These are phyloP conservation scores for Neoascochyta sp. DNA, from an alignment of 2,329 filamentous ascomycete genomes.

Conservation along the genomic window DNA sequence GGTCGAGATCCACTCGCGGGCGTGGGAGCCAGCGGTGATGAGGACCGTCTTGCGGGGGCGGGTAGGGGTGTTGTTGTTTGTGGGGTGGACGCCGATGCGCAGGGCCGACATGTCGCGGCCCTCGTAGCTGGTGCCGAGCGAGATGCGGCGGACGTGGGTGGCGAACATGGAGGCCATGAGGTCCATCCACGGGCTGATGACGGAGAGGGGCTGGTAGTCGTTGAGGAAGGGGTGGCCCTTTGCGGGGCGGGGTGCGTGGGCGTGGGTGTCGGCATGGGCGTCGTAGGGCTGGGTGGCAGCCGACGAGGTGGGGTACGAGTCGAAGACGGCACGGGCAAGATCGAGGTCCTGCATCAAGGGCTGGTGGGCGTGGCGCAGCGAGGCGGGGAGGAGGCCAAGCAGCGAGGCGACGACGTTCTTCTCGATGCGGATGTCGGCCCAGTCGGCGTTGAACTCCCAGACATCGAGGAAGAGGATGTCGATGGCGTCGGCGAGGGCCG, in stretches of 20 bases:
- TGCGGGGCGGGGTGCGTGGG: slow-evolving; percentile 30
- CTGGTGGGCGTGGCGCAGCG: slow-evolving; percentile 67
- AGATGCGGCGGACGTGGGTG: slow-evolving; percentile 68
- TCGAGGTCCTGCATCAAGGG: slow-evolving; percentile 69
- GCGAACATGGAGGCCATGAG: slow-evolving; percentile 88
- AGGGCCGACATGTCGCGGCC: slow-evolving; percentile 81
- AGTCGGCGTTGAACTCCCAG: slow-evolving; percentile 78
- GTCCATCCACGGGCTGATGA: slow-evolving; percentile 87
- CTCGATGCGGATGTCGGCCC: slow-evolving; percentile 78
- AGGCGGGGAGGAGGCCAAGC: slow-evolving; percentile 70
- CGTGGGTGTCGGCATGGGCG: slow-evolving; percentile 24
- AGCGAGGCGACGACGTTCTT: slow-evolving; percentile 75
- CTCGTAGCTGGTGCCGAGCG: slow-evolving; percentile 81
- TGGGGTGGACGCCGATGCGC: slow-evolving; percentile 63
- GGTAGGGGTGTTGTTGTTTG: slow-evolving; percentile 46
- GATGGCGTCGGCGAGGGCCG: slow-evolving; percentile 67
- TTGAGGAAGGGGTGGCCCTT: slow-evolving; percentile 75
- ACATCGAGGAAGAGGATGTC: slow-evolving; percentile 79
- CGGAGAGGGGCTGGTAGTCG: slow-evolving; percentile 84
- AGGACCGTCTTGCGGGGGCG: slow-evolving; percentile 69
- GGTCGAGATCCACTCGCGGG: slow-evolving; percentile 92
- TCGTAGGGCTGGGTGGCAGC: no score
- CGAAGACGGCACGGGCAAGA: slow-evolving; percentile 70
- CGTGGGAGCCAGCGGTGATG: slow-evolving; percentile 82
- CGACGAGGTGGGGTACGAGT: slow-evolving; percentile 62